Evolutionary conservation across 2,329 filamentous ascomycete genomes (phyloP), one percentile per base, ranked within the genome.

Genomic region (Cryphonectria nitschkei): DNA sequence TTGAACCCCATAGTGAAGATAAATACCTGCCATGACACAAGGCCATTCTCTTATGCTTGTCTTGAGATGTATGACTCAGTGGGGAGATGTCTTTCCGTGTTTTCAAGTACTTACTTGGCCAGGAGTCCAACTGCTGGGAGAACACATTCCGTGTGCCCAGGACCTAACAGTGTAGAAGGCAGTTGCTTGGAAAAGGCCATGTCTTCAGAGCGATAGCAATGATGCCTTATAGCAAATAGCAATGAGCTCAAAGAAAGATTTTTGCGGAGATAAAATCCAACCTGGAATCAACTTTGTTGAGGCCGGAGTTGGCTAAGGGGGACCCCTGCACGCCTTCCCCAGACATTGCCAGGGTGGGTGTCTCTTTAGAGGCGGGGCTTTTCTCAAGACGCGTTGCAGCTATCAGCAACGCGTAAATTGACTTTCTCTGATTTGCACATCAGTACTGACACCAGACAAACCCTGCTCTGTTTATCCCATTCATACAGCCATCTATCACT

Each of bases 341-440:
- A 19, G 29, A 19, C 13, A 19, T 13, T n/a, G 54, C 54, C 52
- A 56, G 26, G 52, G 52, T 56, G n/a, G 41, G 7, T 29, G 26
- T 16, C 13, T 58, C 54, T 58, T 2, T 29, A 34, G 54, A 1
- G 54, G 54, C 43, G 63, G 41, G 41, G 43, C 61, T 62, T 64
- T 46, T 32, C 46, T 43, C 29, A 7, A 63, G 61, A 72, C 71
- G 68, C 71, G 71, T 72, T 65, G 34, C 54, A 19, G 29, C 16
- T 32, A 16, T 46, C 26, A 5, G 13, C n/a, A 65, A 72, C 68
- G 71, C 70, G 71, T 70, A 70, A 72, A 72, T 79, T 74, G 78
- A 76, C 76, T 77, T 76, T 65, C 19, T 50, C 43, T 11, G 7
- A 65, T 29, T 50, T 52, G 39, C 8, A 46, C n/a, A 64, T 46